A percentile compares a stretch with the other conserved stretches of the same genome.
Evolutionary conservation across 2,329 filamentous ascomycete genomes (phyloP).

Genomic region (Exophiala lecanii-corni): DNA sequence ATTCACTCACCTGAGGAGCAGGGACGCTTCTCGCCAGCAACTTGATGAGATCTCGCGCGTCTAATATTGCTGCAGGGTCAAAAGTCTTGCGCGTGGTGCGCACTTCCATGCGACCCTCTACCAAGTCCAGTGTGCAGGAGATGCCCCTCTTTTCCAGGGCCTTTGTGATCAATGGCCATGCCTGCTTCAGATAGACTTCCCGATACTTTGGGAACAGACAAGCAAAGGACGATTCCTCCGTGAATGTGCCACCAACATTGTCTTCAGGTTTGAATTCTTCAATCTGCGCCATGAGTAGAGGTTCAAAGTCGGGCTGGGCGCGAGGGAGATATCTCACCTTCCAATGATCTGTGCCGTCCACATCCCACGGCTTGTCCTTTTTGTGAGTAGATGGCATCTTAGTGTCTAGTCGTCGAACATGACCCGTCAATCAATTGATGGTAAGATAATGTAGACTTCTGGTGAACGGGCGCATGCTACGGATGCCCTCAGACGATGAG

Average conservation of each 20-base stretch:
- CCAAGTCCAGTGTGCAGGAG: conserved; percentile 85
- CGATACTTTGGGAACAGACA: conserved; percentile 91
- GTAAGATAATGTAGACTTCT: no score
- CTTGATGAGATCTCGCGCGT: conserved; percentile 91
- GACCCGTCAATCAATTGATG: no score
- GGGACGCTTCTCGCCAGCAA: conserved; percentile 87
- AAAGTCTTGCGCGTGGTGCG: conserved; percentile 89
- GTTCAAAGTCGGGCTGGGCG: no score
- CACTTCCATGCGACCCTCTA: conserved; percentile 94
- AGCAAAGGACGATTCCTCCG: conserved; percentile 85
- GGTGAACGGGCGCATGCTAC: no score
- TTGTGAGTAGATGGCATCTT: conserved; percentile 87
- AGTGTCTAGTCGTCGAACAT: no score
- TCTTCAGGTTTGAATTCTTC: conserved; percentile 81
- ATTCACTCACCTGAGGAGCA: conserved; percentile 50
- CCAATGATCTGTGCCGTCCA: conserved; percentile 96
- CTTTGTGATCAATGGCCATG: conserved; percentile 87
- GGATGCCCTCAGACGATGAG: no score
- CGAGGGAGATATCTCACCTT: conserved; percentile 61
- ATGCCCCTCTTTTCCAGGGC: conserved; percentile 83
- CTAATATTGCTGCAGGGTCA: conserved; percentile 88
- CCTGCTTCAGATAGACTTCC: conserved; percentile 86
- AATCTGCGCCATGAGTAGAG: conserved; percentile 44
- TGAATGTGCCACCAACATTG: conserved; percentile 79
- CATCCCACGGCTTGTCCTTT: conserved; percentile 89